A percentile compares a stretch with the other conserved stretches of the same genome.
These are phyloP conservation scores for Kwoniella heveanensis DNA, from an alignment of 768 basidiomycete genomes.

Conservation along the genomic window DNA sequence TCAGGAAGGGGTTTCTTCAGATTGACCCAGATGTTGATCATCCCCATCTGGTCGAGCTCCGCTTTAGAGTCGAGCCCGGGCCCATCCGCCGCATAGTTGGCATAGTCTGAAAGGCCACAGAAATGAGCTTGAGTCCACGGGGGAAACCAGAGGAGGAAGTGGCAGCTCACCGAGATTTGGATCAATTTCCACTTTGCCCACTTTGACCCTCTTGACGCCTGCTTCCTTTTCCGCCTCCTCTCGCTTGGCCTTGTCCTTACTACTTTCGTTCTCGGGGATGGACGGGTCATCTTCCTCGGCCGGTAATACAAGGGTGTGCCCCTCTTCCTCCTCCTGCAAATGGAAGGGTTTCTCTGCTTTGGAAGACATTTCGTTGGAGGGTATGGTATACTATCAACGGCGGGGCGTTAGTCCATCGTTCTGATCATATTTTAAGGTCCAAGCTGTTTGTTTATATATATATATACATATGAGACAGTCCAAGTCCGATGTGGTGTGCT, in stretches of 20 bases:
- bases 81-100: conserved; percentile 34
- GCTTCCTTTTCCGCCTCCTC: conserved; percentile 28
- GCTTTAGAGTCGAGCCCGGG: conserved; percentile 48
- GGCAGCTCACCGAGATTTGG: conserved; percentile 37
- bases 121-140: background rate
- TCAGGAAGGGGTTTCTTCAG: conserved; percentile 62
- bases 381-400: too few species aligned
- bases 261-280: conserved; percentile 25
- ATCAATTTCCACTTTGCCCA: conserved; percentile 44
- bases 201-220: conserved; percentile 25
- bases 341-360: conserved; percentile 24
- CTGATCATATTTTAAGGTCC: too few species aligned
- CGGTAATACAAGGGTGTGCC: conserved; percentile 16
- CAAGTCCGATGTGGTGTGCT: too few species aligned
- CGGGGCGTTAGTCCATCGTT: too few species aligned
- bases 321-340: conserved; percentile 26
- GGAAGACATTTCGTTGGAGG: background rate
- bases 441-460: too few species aligned
- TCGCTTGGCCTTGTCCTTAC: conserved; percentile 21
- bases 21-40: conserved; percentile 56
- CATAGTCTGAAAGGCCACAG: conserved; percentile 34
- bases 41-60: conserved; percentile 45
- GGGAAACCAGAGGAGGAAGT: too few species aligned
- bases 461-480: too few species aligned
- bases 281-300: conserved; percentile 30